Percentiles rank a stretch among this genome's conserved stretches.
phyloP scores from a whole-genome alignment of 2,329 filamentous ascomycete genomes.

The Chaetomiaceae sp. region DNA sequence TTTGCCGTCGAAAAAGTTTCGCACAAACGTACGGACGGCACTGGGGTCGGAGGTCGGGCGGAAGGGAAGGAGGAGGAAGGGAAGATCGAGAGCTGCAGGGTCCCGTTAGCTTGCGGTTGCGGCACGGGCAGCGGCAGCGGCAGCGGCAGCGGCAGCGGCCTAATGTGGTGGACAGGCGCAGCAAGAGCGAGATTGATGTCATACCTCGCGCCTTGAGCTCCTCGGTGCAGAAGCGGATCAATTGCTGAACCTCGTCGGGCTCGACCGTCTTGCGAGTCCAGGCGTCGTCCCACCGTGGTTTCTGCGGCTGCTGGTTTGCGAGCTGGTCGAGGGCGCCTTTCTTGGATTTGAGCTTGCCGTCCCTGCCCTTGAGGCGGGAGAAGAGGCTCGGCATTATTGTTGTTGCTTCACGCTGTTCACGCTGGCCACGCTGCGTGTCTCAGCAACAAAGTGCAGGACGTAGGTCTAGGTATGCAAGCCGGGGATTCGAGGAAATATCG shows the following conservation, averaged over 20 bases:
- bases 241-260: conserved; percentile 84
- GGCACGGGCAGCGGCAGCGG: conserved; percentile 13
- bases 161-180: conserved; percentile 24
- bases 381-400: conserved; percentile 53
- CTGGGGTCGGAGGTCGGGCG: conserved; percentile 89
- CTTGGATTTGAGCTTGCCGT: conserved; percentile 58
- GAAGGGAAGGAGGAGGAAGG: conserved; percentile 91
- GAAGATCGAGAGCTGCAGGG: conserved; percentile 70
- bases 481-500: too few relatives aligned
- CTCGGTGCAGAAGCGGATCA: conserved; percentile 76
- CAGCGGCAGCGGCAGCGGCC: conserved; percentile 4
- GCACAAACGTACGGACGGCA: conserved; percentile 85
- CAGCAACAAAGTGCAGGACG: conserved; percentile 15
- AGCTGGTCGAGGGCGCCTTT: conserved; percentile 54
- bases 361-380: conserved; percentile 69
- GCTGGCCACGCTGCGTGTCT: too few relatives aligned
- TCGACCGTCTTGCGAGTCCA: conserved; percentile 79
- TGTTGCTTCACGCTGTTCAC: too few relatives aligned
- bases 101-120: conserved; percentile 16
- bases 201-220: conserved; percentile 94
- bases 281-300: conserved; percentile 81
- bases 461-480: too few relatives aligned
- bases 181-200: conserved; percentile 32
- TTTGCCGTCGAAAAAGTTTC: conserved; percentile 79
- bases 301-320: conserved; percentile 51